Percentiles rank a stretch among this genome's conserved stretches.
These are phyloP conservation scores for Rauvolfia tetraphylla DNA, from an alignment of 257 asterid genomes.

Conservation along the genomic window DNA sequence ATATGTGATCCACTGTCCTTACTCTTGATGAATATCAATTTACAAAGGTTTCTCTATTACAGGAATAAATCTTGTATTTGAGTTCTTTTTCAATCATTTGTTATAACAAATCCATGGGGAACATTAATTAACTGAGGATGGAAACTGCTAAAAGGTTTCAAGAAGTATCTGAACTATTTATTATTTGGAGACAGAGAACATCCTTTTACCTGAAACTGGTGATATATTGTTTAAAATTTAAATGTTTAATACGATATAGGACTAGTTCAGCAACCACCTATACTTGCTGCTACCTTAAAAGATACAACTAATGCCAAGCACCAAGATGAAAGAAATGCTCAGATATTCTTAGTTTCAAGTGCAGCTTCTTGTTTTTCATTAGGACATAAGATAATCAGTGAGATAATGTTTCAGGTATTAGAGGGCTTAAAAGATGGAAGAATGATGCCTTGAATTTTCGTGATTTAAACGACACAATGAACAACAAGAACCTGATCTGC, in stretches of 20 bases:
- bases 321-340: background rate
- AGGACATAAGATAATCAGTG: no score
- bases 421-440: background rate
- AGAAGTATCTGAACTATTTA: background rate
- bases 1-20: background rate
- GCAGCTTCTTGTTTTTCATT: background rate
- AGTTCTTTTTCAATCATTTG: background rate
- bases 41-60: background rate
- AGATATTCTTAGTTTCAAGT: background rate
- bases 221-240: no score
- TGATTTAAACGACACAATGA: background rate
- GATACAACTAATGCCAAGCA: background rate
- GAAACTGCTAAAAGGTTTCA: background rate
- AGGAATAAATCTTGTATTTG: background rate
- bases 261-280: background rate
- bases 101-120: background rate
- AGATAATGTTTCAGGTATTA: no score
- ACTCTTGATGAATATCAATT: background rate
- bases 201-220: background rate
- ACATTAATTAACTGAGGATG: background rate
- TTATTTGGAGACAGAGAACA: background rate
- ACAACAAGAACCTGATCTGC: background rate
- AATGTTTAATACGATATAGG: background rate
- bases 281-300: background rate
- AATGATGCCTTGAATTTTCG: background rate